Evolutionary conservation across 495 filamentous ascomycete species (phyloP).

Genomic region (Tuber umbilicatum): DNA sequence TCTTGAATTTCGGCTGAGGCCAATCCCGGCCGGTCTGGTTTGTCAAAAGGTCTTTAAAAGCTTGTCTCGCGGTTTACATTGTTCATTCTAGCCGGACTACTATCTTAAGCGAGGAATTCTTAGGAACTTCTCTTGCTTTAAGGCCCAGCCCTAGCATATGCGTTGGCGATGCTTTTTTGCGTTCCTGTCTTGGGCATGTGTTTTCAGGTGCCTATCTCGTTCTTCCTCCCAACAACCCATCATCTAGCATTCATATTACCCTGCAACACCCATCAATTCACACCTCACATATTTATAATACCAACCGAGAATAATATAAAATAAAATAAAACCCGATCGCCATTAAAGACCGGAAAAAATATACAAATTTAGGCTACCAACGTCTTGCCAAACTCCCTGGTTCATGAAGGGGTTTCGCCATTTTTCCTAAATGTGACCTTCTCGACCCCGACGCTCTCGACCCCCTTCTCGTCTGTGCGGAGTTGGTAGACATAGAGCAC

Average conservation of each 20-base stretch:
- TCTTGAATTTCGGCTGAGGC: not conserved
- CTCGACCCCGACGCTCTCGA: constrained; percentile 89
- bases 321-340: not conserved
- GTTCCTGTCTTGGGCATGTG: not conserved
- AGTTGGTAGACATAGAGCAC: constrained; percentile 97
- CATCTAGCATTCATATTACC: not conserved
- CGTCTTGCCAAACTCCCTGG: not conserved
- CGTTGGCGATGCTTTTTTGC: not conserved
- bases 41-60: not conserved
- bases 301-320: not conserved
- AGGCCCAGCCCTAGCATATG: not conserved
- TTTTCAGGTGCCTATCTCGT: not conserved
- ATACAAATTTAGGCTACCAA: not conserved
- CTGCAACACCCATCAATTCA: not conserved
- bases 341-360: not conserved
- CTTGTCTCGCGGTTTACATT: not conserved
- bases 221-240: not conserved
- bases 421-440: constrained; percentile 97
- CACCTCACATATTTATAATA: not conserved
- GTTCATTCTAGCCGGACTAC: not conserved
- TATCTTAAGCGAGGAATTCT: not conserved
- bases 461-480: constrained; percentile 78
- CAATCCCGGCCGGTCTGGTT: not conserved
- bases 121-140: not conserved
- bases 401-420: constrained; percentile 23